Evolutionary conservation across 169 alveolate genomes (phyloP).

Genomic region (Plasmodium yoelii): DNA sequence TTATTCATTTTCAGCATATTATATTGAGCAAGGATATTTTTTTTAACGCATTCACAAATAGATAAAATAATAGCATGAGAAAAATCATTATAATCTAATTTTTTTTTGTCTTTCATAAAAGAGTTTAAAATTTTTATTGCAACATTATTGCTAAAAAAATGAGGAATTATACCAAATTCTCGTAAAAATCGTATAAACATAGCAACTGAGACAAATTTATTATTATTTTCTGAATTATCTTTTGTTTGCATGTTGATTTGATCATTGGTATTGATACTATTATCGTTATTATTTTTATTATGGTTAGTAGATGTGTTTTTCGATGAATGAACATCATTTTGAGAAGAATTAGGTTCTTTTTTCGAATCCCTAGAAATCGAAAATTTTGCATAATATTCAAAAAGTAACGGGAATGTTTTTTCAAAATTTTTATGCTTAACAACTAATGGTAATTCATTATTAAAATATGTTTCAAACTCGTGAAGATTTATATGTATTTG

Average conservation of each 20-base stretch:
- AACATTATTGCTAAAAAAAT: slow-evolving; percentile 56
- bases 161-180: slow-evolving; percentile 85
- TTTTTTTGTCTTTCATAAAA: slow-evolving; percentile 35
- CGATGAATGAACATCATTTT: background rate
- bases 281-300: background rate
- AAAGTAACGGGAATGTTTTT: slow-evolving; percentile 72
- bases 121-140: slow-evolving; percentile 22
- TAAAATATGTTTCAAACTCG: slow-evolving; percentile 55
- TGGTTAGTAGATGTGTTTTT: background rate
- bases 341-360: background rate
- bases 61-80: slow-evolving; percentile 67
- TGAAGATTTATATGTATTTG: slow-evolving; percentile 32
- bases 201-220: slow-evolving; percentile 68
- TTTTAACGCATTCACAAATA: slow-evolving; percentile 73
- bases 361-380: too few relatives aligned
- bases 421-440: slow-evolving; percentile 67
- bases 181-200: slow-evolving; percentile 81
- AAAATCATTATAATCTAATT: slow-evolving; percentile 67
- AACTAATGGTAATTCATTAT: slow-evolving; percentile 45
- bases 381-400: slow-evolving; percentile 47
- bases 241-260: background rate
- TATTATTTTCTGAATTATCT: slow-evolving; percentile 2
- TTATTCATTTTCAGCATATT: slow-evolving; percentile 51
- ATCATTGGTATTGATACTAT: background rate
- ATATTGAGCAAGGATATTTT: slow-evolving; percentile 64